A percentile compares a stretch with the other conserved stretches of the same genome.
Conservation (phyloP, 2,329 filamentous ascomycete species). For the Monosporascus sp. region DNA sequence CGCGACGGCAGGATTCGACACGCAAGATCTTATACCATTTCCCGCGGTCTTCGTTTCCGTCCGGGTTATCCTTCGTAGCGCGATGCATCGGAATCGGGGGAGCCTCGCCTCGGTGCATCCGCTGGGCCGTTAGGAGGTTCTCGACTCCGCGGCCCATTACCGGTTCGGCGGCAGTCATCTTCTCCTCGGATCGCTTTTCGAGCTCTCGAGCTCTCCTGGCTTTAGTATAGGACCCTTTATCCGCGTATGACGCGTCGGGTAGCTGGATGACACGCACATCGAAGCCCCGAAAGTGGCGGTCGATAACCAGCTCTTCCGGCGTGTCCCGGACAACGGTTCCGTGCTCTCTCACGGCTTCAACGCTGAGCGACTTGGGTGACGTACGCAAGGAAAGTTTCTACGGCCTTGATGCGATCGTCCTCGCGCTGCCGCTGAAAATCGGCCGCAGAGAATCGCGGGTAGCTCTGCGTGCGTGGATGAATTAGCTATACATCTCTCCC, state of each 20-base stretch:
- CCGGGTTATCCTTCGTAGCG: not conserved
- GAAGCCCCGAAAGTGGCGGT: not conserved
- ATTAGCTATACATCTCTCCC: too few species aligned
- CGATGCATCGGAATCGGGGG: slow-evolving; percentile 2
- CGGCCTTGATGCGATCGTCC: not conserved
- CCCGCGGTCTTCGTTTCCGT: not conserved
- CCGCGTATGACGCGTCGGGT: not conserved
- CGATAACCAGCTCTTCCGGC: slow-evolving; percentile 2
- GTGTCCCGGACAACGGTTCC: slow-evolving; percentile 1
- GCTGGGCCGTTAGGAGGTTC: slow-evolving; percentile 4
- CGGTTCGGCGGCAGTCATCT: slow-evolving; percentile 4
- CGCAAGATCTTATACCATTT: slow-evolving; percentile 4
- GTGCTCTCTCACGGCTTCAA: not conserved
- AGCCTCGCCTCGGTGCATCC: slow-evolving; percentile 2
- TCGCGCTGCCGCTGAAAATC: not conserved
- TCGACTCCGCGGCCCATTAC: slow-evolving; percentile 2
- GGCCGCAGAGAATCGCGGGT: not conserved
- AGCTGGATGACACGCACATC: not conserved
- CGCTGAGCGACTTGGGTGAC: not conserved
- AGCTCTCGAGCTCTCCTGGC: not conserved
- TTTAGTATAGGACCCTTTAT: slow-evolving; percentile 1
- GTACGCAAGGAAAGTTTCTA: not conserved
- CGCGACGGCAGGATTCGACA: not conserved
- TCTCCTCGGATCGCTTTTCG: not conserved
- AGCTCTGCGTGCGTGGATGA: too few species aligned